Conservation (phyloP, 805 yeast genomes). For the Groenewaldozyma tartarivorans region DNA sequence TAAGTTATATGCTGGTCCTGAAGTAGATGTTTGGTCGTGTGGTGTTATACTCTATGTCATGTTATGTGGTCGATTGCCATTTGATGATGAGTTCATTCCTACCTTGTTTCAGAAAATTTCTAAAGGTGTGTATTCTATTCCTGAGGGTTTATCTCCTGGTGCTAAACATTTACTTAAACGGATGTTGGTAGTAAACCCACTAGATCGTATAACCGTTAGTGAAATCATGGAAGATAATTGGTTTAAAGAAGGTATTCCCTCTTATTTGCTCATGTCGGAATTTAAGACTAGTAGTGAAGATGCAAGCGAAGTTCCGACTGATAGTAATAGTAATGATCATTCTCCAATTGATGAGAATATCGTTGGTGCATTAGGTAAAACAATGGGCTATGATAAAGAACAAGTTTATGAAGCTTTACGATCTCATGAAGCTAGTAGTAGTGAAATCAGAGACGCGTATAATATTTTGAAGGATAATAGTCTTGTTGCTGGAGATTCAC, state of each 20-base stretch:
- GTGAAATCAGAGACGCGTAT: conserved; percentile 80
- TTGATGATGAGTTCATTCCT: conserved; percentile 94
- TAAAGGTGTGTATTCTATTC: conserved; percentile 86
- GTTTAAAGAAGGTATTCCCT: conserved; percentile 77
- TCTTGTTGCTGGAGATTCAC: conserved; percentile 11
- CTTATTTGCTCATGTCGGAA: conserved; percentile 61
- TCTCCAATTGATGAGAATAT: conserved; percentile 56
- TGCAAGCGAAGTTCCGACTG: conserved; percentile 7
- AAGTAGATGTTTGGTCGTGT: conserved; percentile 96
- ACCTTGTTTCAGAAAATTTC: conserved; percentile 86
- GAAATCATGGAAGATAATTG: conserved; percentile 92
- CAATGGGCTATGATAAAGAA: conserved; percentile 84
- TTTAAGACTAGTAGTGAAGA: conserved; percentile 11
- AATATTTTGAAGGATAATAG: conserved; percentile 71
- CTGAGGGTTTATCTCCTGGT: conserved; percentile 76
- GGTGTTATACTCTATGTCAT: conserved; percentile 92
- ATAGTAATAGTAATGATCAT: conserved; percentile 3
- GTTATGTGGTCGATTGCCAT: conserved; percentile 92
- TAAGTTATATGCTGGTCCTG: conserved; percentile 93
- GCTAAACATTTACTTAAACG: conserved; percentile 73
- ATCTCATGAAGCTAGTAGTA: conserved; percentile 32
- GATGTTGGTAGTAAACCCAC: conserved; percentile 91
- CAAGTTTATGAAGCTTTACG: conserved; percentile 67
- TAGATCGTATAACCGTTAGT: conserved; percentile 84
- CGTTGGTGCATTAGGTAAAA: conserved; percentile 59